Evolutionary conservation across 495 filamentous ascomycete species (phyloP).

Genomic region (Xylaria acuta): DNA sequence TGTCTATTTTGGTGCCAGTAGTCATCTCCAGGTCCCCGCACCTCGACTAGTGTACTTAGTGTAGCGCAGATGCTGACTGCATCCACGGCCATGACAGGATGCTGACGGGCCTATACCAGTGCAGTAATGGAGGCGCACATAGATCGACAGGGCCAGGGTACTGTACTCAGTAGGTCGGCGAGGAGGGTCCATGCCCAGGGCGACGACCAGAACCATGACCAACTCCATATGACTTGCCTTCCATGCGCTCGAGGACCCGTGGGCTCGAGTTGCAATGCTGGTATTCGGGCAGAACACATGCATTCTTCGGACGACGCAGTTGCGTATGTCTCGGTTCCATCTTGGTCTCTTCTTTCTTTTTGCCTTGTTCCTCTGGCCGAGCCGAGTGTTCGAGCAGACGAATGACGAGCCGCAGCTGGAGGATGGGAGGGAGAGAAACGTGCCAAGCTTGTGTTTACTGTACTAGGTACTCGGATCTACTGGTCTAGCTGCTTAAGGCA

Average conservation of each 20-base stretch:
- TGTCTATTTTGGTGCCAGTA: slow-evolving; percentile 27
- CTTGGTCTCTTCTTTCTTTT: neutral
- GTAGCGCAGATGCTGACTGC: slow-evolving; percentile 14
- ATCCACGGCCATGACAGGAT: slow-evolving; percentile 8
- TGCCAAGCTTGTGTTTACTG: too few species aligned
- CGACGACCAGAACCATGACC: neutral
- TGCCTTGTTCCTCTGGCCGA: neutral
- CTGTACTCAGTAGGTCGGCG: too few species aligned
- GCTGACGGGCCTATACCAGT: slow-evolving; percentile 24
- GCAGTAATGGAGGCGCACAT: slow-evolving; percentile 9
- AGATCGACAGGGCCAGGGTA: slow-evolving; percentile 18
- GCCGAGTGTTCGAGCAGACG: neutral
- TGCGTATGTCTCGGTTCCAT: neutral
- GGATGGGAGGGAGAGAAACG: neutral
- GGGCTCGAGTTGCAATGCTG: neutral
- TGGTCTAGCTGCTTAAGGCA: neutral
- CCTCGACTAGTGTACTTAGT: neutral
- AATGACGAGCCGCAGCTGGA: neutral
- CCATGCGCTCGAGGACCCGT: neutral
- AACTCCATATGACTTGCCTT: neutral
- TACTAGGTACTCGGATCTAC: neutral
- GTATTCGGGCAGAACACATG: neutral
- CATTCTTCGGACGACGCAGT: neutral
- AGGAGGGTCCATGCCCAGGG: neutral
- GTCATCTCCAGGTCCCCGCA: slow-evolving; percentile 27